Base-by-base conservation (phyloP, 2,329 filamentous ascomycete species). In the Colletotrichum gigasporum region DNA sequence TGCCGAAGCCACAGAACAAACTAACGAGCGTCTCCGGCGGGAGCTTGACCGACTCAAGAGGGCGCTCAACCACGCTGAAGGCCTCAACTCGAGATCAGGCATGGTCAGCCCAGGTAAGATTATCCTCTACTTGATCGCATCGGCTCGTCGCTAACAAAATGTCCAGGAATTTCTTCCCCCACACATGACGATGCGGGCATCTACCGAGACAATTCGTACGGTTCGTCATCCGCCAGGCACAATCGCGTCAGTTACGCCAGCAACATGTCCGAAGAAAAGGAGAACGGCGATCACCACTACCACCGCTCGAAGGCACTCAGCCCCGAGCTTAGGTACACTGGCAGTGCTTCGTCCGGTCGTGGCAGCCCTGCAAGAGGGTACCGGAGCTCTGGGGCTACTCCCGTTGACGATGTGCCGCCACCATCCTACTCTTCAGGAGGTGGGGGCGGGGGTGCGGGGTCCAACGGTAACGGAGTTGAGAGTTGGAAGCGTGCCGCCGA, bases 401-500 rank as follows among this genome's bases (percentile, higher is more conserved):
- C 66, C 5, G 41, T 67, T 12, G 66, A 67, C n/a, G 66, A 68
- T 7, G 28, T 41, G 37, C 56, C 52, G 32, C 30, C 34, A 16
- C 53, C 60, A 5, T 58, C 57, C 14, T 52, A 57, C 51, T 48
- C 39, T 6, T 47, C 45, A 2, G 56, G 50, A 22, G 66, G 59
- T 73, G 69, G 62, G 62, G 53, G 74, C 66, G 63, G 75, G 68
- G 70, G 77, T 70, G 63, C 75, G 68, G 70, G 77, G 70, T 45
- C 75, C 79, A 14, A 48, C n/a, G 52, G 14, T 34, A 86, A 89
- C 47, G 89, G 89, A 1, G 89, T 90, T 16, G 96, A 99, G 80
- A 98, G 94, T 75, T 99, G 96, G 96, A 96, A 94, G 81, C 86
- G 96, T 70, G 96, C 96, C 16, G 96, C 96, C 2, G 96, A 99